These are phyloP conservation scores for Metschnikowia lochheadii DNA, from an alignment of 805 yeast species.

Conservation along the genomic window DNA sequence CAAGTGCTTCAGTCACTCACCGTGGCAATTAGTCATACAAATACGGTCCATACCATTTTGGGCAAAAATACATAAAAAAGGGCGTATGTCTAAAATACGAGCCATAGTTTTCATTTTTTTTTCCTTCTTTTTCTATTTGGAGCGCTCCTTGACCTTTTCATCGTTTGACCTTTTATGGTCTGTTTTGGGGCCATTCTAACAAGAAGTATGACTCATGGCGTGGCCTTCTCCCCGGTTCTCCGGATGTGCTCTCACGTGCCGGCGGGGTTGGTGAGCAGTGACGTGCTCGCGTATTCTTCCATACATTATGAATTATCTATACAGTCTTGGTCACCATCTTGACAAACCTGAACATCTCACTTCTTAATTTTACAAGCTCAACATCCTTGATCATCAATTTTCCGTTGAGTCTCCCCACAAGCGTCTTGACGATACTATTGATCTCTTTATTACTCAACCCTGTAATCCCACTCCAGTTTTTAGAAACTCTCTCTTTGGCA, in stretches of 20 bases:
- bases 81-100: background rate
- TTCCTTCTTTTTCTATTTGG: background rate
- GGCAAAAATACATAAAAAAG: no score
- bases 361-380: conserved; percentile 35
- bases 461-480: conserved; percentile 35
- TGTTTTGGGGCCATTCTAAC: no score
- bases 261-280: background rate
- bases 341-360: conserved; percentile 40
- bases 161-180: background rate
- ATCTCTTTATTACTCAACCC: conserved; percentile 36
- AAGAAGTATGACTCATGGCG: background rate
- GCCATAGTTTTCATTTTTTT: no score
- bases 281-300: background rate
- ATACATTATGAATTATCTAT: conserved; percentile 5
- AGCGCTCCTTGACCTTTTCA: no score
- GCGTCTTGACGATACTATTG: conserved; percentile 30
- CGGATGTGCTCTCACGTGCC: background rate
- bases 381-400: conserved; percentile 35
- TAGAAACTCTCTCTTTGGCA: conserved; percentile 25
- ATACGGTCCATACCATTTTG: background rate
- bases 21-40: background rate
- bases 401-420: conserved; percentile 39
- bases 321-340: conserved; percentile 35
- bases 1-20: background rate
- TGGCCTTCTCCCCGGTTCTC: background rate